A percentile compares a stretch with the other conserved stretches of the same genome.
phyloP scores from a whole-genome alignment of 148 eudicot species.

The Drosera capensis region DNA sequence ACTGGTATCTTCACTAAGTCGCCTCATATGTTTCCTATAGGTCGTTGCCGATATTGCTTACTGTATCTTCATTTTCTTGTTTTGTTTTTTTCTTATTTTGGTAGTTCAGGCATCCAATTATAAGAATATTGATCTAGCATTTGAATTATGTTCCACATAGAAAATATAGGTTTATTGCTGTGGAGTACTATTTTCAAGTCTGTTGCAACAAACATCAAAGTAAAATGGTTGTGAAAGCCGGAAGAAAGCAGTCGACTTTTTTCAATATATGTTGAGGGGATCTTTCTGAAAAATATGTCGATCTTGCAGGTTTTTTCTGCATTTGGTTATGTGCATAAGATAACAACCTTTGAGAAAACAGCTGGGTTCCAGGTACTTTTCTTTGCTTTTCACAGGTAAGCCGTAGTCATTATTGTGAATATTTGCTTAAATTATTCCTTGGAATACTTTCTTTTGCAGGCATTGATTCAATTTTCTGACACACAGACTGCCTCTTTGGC shows the following conservation, averaged over 20 bases:
- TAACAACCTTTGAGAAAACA: constrained; percentile 96
- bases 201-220: too few relatives aligned
- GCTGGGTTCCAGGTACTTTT: constrained; percentile 84
- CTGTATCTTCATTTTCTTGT: too few relatives aligned
- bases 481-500: constrained; percentile 83
- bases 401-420: neutral
- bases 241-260: neutral
- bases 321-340: constrained; percentile 93
- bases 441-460: constrained; percentile 25
- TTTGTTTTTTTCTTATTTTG: too few relatives aligned
- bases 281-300: constrained; percentile 11
- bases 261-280: neutral
- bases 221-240: too few relatives aligned
- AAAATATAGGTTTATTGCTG: too few relatives aligned
- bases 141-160: too few relatives aligned
- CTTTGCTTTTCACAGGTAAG: neutral
- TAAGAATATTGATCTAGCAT: too few relatives aligned
- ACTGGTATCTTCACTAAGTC: too few relatives aligned
- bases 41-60: too few relatives aligned
- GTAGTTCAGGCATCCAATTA: too few relatives aligned
- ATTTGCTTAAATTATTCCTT: neutral
- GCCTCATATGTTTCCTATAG: too few relatives aligned
- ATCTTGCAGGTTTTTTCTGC: constrained; percentile 77
- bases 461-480: constrained; percentile 90
- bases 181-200: too few relatives aligned